Evolutionary conservation across 306 rosid genomes (phyloP).

Genomic region (Prunus mume): DNA sequence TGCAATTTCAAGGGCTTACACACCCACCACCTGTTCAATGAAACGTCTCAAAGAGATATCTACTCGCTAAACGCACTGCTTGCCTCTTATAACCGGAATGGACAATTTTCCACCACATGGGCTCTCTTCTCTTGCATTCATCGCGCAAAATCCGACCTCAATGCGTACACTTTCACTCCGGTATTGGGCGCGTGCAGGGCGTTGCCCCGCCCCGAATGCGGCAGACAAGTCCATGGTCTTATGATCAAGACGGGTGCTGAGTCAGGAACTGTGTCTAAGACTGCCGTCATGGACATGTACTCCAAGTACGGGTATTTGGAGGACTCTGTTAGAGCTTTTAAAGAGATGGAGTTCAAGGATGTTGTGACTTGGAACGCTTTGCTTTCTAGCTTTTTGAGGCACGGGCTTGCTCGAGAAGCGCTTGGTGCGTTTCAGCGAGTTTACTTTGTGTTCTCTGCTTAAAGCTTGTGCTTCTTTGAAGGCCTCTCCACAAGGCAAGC

Average conservation of each 20-base stretch:
- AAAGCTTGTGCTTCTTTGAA: conserved; percentile 55
- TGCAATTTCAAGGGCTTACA: neutral
- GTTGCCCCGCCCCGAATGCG: conserved; percentile 23
- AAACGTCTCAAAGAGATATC: conserved; percentile 37
- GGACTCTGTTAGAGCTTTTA: conserved; percentile 44
- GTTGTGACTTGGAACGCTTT: conserved; percentile 61
- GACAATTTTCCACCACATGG: conserved; percentile 34
- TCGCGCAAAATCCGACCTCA: conserved; percentile 27
- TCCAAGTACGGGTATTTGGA: conserved; percentile 38
- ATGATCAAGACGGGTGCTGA: conserved; percentile 45
- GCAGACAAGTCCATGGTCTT: conserved; percentile 45
- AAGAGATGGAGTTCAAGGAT: conserved; percentile 55
- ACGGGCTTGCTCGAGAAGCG: conserved; percentile 44
- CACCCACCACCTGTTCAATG: conserved; percentile 34
- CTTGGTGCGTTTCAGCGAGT: conserved; percentile 44
- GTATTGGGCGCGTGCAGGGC: conserved; percentile 45
- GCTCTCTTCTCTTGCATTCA: conserved; percentile 38
- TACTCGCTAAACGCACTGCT: conserved; percentile 39
- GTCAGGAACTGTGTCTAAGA: conserved; percentile 44
- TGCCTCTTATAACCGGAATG: conserved; percentile 32
- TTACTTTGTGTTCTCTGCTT: conserved; percentile 64
- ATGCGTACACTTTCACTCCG: conserved; percentile 46
- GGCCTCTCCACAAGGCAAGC: conserved; percentile 49
- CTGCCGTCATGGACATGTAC: conserved; percentile 56
- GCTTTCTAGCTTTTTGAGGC: conserved; percentile 41